phyloP scores from a whole-genome alignment of 2,329 filamentous ascomycete genomes.

The Pseudogymnoascus sp. region DNA sequence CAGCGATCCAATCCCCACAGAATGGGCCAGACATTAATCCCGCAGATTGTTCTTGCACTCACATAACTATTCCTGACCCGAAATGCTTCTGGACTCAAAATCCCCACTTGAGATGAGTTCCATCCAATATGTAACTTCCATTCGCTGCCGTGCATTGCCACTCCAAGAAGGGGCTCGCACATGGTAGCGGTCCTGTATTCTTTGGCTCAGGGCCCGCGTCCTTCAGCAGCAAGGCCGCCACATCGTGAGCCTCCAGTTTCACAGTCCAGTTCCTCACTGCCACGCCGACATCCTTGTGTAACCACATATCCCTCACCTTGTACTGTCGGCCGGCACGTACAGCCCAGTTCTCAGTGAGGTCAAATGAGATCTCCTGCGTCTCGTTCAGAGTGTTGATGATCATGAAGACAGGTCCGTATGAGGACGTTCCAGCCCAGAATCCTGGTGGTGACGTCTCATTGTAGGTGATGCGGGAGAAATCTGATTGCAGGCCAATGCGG shows the following conservation, averaged over 20 bases:
- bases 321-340: slow-evolving; percentile 21
- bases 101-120: background rate
- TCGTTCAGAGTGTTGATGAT: slow-evolving; percentile 21
- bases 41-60: background rate
- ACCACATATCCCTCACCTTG: slow-evolving; percentile 23
- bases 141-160: background rate
- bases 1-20: background rate
- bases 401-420: slow-evolving; percentile 24
- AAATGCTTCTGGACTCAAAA: background rate
- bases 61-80: background rate
- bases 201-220: slow-evolving; percentile 5
- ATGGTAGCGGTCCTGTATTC: background rate
- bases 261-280: slow-evolving; percentile 21
- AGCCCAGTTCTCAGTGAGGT: slow-evolving; percentile 23
- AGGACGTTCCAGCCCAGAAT: slow-evolving; percentile 23
- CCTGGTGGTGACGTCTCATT: slow-evolving; percentile 17
- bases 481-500: slow-evolving; percentile 18
- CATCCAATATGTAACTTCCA: background rate
- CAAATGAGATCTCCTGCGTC: slow-evolving; percentile 18
- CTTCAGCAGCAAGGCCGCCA: slow-evolving; percentile 21
- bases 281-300: slow-evolving; percentile 17
- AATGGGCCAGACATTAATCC: background rate
- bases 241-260: slow-evolving; percentile 19
- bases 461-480: slow-evolving; percentile 19
- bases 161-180: slow-evolving; percentile 1